Conservation (phyloP, 2,329 filamentous ascomycete genomes). For the Parastagonospora nodorum region DNA sequence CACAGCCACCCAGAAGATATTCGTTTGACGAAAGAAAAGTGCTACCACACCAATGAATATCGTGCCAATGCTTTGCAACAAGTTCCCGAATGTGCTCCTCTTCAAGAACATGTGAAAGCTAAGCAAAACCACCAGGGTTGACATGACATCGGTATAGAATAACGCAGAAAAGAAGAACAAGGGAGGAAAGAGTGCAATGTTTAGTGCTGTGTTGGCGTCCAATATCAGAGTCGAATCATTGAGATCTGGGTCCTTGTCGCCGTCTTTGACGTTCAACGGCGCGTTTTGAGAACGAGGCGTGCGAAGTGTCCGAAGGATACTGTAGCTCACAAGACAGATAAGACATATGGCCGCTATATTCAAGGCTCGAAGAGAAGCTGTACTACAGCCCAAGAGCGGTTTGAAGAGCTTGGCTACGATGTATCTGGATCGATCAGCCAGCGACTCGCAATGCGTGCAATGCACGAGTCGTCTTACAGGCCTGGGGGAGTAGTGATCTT, state of each 20-base stretch:
- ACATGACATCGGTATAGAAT: constrained; percentile 93
- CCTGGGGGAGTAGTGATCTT: constrained; percentile 98
- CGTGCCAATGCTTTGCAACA: constrained; percentile 15
- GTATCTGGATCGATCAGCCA: constrained; percentile 43
- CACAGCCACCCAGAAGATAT: constrained; percentile 91
- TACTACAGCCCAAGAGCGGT: constrained; percentile 48
- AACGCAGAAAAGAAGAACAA: constrained; percentile 95
- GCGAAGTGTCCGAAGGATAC: constrained; percentile 25
- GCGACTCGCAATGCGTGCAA: constrained; percentile 24
- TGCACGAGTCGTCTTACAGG: constrained; percentile 53
- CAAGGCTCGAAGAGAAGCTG: constrained; percentile 43
- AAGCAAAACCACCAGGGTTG: constrained; percentile 74
- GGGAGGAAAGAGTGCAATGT: constrained; percentile 83
- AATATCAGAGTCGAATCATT: constrained; percentile 42
- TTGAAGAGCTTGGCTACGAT: constrained; percentile 47
- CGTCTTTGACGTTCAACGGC: background rate
- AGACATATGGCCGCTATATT: constrained; percentile 47
- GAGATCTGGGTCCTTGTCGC: background rate
- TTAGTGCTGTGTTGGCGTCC: constrained; percentile 68
- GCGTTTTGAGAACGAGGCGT: constrained; percentile 1
- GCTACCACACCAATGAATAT: constrained; percentile 66
- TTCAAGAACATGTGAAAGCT: constrained; percentile 62
- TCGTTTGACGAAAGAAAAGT: constrained; percentile 86
- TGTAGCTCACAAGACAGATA: constrained; percentile 37
- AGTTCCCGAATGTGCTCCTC: constrained; percentile 11